These are phyloP conservation scores for Macrolepiota fuliginosa DNA, from an alignment of 768 basidiomycete species.

Conservation along the genomic window DNA sequence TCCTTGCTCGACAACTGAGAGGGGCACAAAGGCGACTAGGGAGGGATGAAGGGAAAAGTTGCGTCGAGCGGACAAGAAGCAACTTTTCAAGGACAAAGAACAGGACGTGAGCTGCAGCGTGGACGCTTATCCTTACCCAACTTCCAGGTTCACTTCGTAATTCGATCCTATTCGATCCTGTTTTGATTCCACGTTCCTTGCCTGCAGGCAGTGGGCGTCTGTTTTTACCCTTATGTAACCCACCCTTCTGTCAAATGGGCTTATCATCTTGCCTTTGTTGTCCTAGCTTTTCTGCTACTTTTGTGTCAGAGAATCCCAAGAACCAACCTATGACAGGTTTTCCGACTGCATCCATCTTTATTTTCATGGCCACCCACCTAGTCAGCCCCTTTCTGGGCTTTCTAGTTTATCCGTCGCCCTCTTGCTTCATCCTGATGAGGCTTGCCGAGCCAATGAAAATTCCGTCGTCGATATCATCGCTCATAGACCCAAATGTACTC, in stretches of 20 bases:
- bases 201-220: slow-evolving; percentile 59
- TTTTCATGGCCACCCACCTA: background rate
- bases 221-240: slow-evolving; percentile 11
- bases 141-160: slow-evolving; percentile 44
- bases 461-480: slow-evolving; percentile 15
- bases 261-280: slow-evolving; percentile 17
- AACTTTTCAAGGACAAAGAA: slow-evolving; percentile 52
- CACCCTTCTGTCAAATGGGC: slow-evolving; percentile 22
- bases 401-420: slow-evolving; percentile 5
- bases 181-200: slow-evolving; percentile 75
- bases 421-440: slow-evolving; percentile 5
- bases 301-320: slow-evolving; percentile 1
- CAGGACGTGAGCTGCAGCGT: slow-evolving; percentile 47
- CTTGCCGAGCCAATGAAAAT: slow-evolving; percentile 10
- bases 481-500: slow-evolving; percentile 9
- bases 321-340: background rate
- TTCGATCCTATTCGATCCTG: slow-evolving; percentile 36
- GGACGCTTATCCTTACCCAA: slow-evolving; percentile 48
- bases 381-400: background rate
- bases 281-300: slow-evolving; percentile 7
- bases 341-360: background rate
- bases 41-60: slow-evolving; percentile 36
- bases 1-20: slow-evolving; percentile 29
- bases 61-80: slow-evolving; percentile 42
- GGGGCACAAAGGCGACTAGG: slow-evolving; percentile 31